A percentile compares a stretch with the other conserved stretches of the same genome.
Conservation (phyloP, 768 basidiomycete genomes). For the Pisolithus sp. region DNA sequence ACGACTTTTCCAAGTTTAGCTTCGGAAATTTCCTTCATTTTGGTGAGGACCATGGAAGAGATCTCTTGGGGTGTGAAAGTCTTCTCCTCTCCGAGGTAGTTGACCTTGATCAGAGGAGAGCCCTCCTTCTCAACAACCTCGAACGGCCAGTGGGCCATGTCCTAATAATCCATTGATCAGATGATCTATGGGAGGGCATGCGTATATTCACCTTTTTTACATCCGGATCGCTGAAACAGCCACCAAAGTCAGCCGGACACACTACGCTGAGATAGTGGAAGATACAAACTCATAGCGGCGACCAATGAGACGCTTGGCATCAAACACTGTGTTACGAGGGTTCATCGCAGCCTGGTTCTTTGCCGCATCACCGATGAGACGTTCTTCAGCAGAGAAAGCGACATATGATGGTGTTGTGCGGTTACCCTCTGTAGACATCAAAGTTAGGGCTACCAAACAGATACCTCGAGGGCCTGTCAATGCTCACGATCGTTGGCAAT, state of each 20-base stretch:
- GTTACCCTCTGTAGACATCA: constrained; percentile 72
- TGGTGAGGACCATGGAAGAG: constrained; percentile 98
- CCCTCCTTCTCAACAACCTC: constrained; percentile 95
- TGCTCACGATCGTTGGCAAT: constrained; percentile 91
- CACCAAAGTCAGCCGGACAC: constrained; percentile 7
- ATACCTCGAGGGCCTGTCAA: background rate
- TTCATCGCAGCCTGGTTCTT: constrained; percentile 99
- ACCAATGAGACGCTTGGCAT: constrained; percentile 98
- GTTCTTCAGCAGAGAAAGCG: constrained; percentile 94
- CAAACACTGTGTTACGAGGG: constrained; percentile 97
- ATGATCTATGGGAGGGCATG: background rate
- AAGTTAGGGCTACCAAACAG: background rate
- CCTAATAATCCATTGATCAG: constrained; percentile 39
- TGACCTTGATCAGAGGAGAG: constrained; percentile 92
- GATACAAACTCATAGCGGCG: constrained; percentile 83
- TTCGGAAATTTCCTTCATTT: constrained; percentile 99
- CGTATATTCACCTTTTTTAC: constrained; percentile 64
- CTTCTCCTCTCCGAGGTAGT: constrained; percentile 92
- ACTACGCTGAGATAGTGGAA: background rate
- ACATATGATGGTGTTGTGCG: constrained; percentile 99
- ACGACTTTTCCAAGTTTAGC: constrained; percentile 98
- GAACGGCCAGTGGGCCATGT: constrained; percentile 97
- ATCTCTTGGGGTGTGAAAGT: constrained; percentile 98
- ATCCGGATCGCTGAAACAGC: constrained; percentile 71
- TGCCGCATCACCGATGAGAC: constrained; percentile 97